These are phyloP conservation scores for Rosa multiflora DNA, from an alignment of 306 rosid genomes.

Conservation along the genomic window DNA sequence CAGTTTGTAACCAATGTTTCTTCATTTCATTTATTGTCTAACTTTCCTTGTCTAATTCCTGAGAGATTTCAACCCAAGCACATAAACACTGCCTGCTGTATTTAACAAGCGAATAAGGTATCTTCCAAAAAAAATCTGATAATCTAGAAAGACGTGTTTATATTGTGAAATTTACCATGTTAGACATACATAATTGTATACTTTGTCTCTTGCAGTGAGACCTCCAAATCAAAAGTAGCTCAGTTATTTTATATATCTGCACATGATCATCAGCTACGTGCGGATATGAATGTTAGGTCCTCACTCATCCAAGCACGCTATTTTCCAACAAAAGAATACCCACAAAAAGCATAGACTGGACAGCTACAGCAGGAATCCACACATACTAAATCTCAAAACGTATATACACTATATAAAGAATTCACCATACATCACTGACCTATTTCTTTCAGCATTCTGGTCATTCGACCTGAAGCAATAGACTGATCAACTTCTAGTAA, in stretches of 20 bases:
- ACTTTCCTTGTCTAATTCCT: neutral
- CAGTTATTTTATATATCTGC: neutral
- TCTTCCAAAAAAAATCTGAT: neutral
- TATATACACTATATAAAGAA: neutral
- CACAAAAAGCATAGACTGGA: neutral
- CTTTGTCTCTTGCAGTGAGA: too few relatives aligned
- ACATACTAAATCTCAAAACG: neutral
- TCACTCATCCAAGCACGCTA: neutral
- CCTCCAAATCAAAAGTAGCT: neutral
- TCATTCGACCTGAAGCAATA: slow-evolving; percentile 4
- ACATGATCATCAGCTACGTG: neutral
- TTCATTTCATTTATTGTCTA: neutral
- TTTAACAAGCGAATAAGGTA: neutral
- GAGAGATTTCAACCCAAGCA: neutral
- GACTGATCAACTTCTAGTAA: neutral
- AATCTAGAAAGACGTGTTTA: neutral
- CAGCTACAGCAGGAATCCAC: neutral
- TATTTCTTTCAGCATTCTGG: neutral
- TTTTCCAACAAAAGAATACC: neutral
- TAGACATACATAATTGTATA: neutral
- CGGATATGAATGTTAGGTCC: neutral
- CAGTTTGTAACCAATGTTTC: neutral
- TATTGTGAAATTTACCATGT: neutral
- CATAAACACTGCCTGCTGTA: neutral
- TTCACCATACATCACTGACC: slow-evolving; percentile 17